Conservation (phyloP, 805 yeast species). For the Wickerhamiella kurtzmanii region DNA sequence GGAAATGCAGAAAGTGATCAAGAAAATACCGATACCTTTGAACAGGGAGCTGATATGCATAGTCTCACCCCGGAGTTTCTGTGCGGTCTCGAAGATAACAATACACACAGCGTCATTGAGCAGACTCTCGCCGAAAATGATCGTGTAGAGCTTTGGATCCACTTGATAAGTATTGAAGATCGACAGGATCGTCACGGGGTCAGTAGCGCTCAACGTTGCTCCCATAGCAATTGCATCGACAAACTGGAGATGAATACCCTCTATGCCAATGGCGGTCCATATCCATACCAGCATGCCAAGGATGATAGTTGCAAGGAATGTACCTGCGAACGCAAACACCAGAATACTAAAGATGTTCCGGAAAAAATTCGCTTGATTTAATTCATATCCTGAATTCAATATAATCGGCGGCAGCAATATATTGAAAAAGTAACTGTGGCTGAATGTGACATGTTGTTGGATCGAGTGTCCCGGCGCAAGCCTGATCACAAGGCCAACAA, state of each 20-base stretch:
- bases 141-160: constrained; percentile 93
- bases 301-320: constrained; percentile 82
- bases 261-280: constrained; percentile 88
- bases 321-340: constrained; percentile 94
- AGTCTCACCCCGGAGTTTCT: constrained; percentile 79
- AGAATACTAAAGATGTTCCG: constrained; percentile 80
- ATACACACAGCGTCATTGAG: constrained; percentile 95
- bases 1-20: constrained; percentile 86
- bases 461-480: constrained; percentile 92
- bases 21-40: constrained; percentile 85
- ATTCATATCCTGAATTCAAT: constrained; percentile 88
- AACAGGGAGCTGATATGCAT: constrained; percentile 48
- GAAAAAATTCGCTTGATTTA: constrained; percentile 91
- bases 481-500: constrained; percentile 82
- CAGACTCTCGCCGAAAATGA: constrained; percentile 91
- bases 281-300: constrained; percentile 75
- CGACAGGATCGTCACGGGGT: constrained; percentile 92
- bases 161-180: constrained; percentile 96
- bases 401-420: constrained; percentile 91
- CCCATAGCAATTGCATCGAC: constrained; percentile 98
- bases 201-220: constrained; percentile 95
- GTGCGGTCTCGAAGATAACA: constrained; percentile 98
- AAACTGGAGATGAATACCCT: constrained; percentile 74
- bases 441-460: constrained; percentile 92
- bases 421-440: constrained; percentile 87